Conservation (phyloP, 495 filamentous ascomycete genomes). For the Penicillium soppii region DNA sequence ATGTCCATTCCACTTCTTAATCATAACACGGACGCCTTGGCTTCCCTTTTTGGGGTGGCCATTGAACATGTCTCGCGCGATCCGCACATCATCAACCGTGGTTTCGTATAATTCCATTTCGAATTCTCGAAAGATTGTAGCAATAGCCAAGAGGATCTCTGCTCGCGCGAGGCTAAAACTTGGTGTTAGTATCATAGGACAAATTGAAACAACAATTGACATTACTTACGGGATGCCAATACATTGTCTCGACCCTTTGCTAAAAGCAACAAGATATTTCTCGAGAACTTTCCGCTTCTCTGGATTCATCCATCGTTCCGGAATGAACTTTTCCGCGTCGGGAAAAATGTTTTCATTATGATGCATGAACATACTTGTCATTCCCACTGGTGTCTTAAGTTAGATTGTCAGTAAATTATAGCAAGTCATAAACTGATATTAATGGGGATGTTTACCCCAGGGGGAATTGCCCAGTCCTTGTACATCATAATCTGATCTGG, state of each 20-base stretch:
- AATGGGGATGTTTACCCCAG: slow-evolving; percentile 23
- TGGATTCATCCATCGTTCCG: slow-evolving; percentile 43
- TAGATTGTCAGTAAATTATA: not conserved
- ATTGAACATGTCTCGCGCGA: slow-evolving; percentile 23
- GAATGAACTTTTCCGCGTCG: slow-evolving; percentile 36
- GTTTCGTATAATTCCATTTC: slow-evolving; percentile 40
- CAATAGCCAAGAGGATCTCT: slow-evolving; percentile 33
- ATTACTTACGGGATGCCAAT: slow-evolving; percentile 46
- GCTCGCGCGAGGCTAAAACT: slow-evolving; percentile 30
- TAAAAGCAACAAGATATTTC: slow-evolving; percentile 48
- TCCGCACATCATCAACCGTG: slow-evolving; percentile 29
- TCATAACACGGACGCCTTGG: slow-evolving; percentile 11
- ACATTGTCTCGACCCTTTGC: slow-evolving; percentile 47
- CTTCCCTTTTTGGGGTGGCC: slow-evolving; percentile 8
- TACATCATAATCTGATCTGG: slow-evolving; percentile 37
- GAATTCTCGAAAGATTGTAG: slow-evolving; percentile 24
- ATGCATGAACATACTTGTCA: slow-evolving; percentile 42
- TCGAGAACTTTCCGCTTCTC: slow-evolving; percentile 35
- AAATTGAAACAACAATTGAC: not conserved
- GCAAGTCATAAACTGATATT: not conserved
- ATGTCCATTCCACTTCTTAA: not conserved
- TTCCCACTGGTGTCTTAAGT: slow-evolving; percentile 39
- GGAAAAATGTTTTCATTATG: slow-evolving; percentile 41
- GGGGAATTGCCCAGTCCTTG: slow-evolving; percentile 45
- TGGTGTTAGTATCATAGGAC: not conserved